Evolutionary conservation across 2,329 filamentous ascomycete genomes (phyloP).

Genomic region (Fusarium denticulatum): DNA sequence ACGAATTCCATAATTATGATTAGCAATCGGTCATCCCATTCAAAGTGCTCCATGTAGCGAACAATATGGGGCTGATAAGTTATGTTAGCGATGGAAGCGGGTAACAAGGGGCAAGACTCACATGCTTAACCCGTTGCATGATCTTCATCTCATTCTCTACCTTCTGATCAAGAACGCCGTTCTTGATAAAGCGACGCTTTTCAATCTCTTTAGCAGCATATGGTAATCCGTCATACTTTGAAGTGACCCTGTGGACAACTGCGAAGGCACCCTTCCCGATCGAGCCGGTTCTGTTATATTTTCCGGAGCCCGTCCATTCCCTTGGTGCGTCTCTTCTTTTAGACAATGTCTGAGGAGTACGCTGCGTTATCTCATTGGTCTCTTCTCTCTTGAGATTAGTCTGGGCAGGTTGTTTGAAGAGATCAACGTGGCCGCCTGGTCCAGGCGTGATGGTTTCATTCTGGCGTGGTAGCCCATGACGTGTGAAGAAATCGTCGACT

Average conservation of each 20-base stretch:
- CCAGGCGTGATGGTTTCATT: conserved; percentile 60
- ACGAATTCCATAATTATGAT: conserved; percentile 99
- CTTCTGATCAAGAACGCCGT: conserved; percentile 87
- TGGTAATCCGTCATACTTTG: conserved; percentile 82
- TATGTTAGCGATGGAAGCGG: conserved; percentile 16
- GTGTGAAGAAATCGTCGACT: conserved; percentile 71
- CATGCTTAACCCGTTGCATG: conserved; percentile 86
- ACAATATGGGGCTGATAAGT: conserved; percentile 80
- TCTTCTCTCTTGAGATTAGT: conserved; percentile 32
- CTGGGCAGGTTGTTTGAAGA: conserved; percentile 46
- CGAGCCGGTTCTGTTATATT: conserved; percentile 83
- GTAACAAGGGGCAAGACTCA: conserved; percentile 55
- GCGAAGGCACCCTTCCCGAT: conserved; percentile 97
- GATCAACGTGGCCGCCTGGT: conserved; percentile 57
- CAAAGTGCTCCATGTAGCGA: conserved; percentile 87
- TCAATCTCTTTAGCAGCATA: conserved; percentile 96
- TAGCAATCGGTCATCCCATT: conserved; percentile 82
- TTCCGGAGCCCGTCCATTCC: conserved; percentile 84
- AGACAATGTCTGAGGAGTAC: conserved; percentile 19
- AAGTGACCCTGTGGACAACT: conserved; percentile 88
- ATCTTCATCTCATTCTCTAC: conserved; percentile 98
- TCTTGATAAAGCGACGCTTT: conserved; percentile 92
- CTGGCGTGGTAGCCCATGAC: conserved; percentile 47
- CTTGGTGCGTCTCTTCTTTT: conserved; percentile 51
- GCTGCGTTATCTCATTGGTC: conserved; percentile 30